Percentiles rank a stretch among this genome's conserved stretches.
These are phyloP conservation scores for Claviceps fusiformis DNA, from an alignment of 2,329 filamentous ascomycete genomes.

Conservation along the genomic window DNA sequence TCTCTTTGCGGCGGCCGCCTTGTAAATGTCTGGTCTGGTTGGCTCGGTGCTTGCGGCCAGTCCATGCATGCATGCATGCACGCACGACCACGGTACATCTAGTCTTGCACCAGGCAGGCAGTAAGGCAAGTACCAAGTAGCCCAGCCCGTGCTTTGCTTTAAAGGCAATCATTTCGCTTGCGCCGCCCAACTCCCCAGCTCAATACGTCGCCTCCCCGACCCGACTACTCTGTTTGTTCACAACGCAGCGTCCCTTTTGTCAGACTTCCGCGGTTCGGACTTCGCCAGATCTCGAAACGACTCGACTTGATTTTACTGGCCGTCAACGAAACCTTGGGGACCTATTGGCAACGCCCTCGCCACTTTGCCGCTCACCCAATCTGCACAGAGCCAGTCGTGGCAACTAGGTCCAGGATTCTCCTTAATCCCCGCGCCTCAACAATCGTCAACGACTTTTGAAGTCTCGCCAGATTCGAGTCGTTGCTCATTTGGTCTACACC, in stretches of 20 bases:
- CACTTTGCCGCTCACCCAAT: slow-evolving; percentile 2
- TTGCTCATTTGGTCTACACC: slow-evolving; percentile 1
- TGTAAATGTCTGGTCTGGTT: neutral
- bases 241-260: slow-evolving; percentile 7
- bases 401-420: slow-evolving; percentile 1
- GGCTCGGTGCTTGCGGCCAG: neutral
- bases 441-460: slow-evolving; percentile 1
- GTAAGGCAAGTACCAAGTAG: slow-evolving; percentile 3
- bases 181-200: slow-evolving; percentile 32
- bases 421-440: slow-evolving; percentile 6
- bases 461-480: neutral
- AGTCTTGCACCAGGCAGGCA: neutral
- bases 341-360: slow-evolving; percentile 1
- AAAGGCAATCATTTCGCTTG: slow-evolving; percentile 40
- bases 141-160: slow-evolving; percentile 13
- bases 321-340: slow-evolving; percentile 6
- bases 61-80: slow-evolving; percentile 6
- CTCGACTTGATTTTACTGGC: slow-evolving; percentile 1
- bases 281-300: slow-evolving; percentile 3
- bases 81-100: slow-evolving; percentile 12
- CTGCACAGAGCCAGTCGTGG: neutral
- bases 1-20: neutral
- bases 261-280: slow-evolving; percentile 2
- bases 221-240: neutral
- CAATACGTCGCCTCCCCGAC: slow-evolving; percentile 23